Percentiles rank a stretch among this genome's conserved stretches.
Evolutionary conservation across 139 green algal species (phyloP).

Genomic region (Coelastrella sp.): DNA sequence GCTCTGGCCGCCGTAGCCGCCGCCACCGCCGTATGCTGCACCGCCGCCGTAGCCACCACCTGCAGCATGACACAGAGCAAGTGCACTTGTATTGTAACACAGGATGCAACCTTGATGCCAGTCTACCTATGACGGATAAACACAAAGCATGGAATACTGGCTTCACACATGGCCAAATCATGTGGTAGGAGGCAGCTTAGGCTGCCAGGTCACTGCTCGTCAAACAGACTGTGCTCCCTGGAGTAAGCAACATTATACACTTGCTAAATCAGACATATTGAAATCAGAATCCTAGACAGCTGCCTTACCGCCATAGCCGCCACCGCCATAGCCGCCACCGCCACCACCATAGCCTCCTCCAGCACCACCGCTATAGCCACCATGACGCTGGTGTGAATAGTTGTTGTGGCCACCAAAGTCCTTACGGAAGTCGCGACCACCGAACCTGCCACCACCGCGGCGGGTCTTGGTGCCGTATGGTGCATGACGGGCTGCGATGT

Average conservation of each 20-base stretch:
- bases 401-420: conserved; percentile 64
- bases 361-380: conserved; percentile 61
- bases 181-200: too few relatives aligned
- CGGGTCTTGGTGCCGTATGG: conserved; percentile 73
- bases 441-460: conserved; percentile 82
- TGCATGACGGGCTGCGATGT: conserved; percentile 73
- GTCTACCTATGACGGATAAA: too few relatives aligned
- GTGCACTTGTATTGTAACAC: too few relatives aligned
- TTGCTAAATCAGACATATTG: neutral
- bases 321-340: conserved; percentile 60
- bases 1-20: conserved; percentile 23
- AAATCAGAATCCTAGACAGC: conserved; percentile 14
- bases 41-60: conserved; percentile 17
- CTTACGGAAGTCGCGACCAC: conserved; percentile 92
- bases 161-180: too few relatives aligned
- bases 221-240: too few relatives aligned
- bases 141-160: too few relatives aligned
- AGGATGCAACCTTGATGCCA: too few relatives aligned
- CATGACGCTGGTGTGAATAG: conserved; percentile 47
- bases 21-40: conserved; percentile 18
- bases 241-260: neutral
- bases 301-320: conserved; percentile 39
- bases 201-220: too few relatives aligned
- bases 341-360: conserved; percentile 54
- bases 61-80: too few relatives aligned